Evolutionary conservation across 2,329 filamentous ascomycete species (phyloP).

Genomic region (Cercospora berteroae): DNA sequence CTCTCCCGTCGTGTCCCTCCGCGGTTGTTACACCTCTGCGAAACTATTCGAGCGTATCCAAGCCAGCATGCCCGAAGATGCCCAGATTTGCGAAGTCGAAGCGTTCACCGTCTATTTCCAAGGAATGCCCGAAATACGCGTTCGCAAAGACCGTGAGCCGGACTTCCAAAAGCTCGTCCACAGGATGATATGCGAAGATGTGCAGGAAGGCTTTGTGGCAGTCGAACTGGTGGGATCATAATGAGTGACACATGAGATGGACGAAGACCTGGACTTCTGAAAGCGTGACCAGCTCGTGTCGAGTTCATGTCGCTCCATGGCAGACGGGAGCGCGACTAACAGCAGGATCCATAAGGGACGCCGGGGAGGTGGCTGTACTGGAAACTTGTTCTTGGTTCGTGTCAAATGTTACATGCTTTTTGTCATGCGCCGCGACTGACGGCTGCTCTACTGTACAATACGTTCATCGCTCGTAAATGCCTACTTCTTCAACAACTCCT

Average conservation of each 20-base stretch:
- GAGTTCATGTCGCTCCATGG: background rate
- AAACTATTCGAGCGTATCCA: background rate
- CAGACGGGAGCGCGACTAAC: background rate
- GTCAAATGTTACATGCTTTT: background rate
- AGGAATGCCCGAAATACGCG: background rate
- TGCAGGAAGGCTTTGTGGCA: background rate
- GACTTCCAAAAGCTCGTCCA: background rate
- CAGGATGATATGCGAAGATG: background rate
- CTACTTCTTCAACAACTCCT: conserved; percentile 54
- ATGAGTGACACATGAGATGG: too few species aligned
- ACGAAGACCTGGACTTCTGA: too few species aligned
- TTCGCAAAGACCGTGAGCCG: background rate
- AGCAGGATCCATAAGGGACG: background rate
- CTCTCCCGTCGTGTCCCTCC: background rate
- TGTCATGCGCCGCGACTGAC: background rate
- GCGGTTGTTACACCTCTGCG: background rate
- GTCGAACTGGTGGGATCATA: background rate
- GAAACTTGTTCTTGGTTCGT: background rate
- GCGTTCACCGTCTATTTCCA: background rate
- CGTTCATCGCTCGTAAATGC: background rate
- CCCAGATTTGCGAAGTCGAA: background rate
- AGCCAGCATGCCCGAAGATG: background rate
- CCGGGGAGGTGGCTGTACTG: background rate
- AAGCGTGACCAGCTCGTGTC: too few species aligned
- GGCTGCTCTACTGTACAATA: background rate